A percentile compares a stretch with the other conserved stretches of the same genome.
phyloP scores from a whole-genome alignment of 148 eudicot species.

The Fagopyrum homotropicum region DNA sequence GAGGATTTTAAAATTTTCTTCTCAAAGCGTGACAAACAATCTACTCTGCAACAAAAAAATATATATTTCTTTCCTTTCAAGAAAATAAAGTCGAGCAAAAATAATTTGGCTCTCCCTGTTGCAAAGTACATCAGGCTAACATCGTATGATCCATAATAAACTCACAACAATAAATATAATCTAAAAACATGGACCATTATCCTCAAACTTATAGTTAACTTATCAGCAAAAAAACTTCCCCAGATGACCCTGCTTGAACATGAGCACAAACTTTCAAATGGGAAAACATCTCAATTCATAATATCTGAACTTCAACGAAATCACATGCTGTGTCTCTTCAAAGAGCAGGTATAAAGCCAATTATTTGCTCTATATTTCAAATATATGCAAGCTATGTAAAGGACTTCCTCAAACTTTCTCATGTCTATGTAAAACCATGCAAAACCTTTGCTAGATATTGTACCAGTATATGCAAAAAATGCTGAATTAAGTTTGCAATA shows the following conservation, averaged over 20 bases:
- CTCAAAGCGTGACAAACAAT: not conserved
- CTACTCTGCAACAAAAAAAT: not conserved
- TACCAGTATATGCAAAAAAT: not conserved
- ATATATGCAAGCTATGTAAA: not conserved
- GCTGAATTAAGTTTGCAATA: not conserved
- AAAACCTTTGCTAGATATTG: not conserved
- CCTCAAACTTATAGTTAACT: not conserved
- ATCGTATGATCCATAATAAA: not conserved
- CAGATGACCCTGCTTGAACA: not conserved
- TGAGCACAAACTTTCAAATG: not conserved
- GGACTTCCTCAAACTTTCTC: not conserved
- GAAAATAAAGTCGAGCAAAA: not conserved
- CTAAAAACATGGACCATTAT: not conserved
- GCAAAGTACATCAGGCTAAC: too few species aligned
- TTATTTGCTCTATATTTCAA: not conserved
- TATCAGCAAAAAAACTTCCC: not conserved
- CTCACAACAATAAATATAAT: not conserved
- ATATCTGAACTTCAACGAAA: not conserved
- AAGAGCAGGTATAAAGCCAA: not conserved
- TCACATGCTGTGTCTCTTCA: not conserved
- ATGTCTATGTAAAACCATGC: not conserved
- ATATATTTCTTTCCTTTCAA: not conserved
- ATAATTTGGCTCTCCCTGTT: not conserved
- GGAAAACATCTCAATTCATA: not conserved
- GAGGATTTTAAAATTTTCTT: not conserved